A percentile compares a stretch with the other conserved stretches of the same genome.
Conservation (phyloP, 192 early-diverging fungal genomes). For the Haplosporangium gracile region DNA sequence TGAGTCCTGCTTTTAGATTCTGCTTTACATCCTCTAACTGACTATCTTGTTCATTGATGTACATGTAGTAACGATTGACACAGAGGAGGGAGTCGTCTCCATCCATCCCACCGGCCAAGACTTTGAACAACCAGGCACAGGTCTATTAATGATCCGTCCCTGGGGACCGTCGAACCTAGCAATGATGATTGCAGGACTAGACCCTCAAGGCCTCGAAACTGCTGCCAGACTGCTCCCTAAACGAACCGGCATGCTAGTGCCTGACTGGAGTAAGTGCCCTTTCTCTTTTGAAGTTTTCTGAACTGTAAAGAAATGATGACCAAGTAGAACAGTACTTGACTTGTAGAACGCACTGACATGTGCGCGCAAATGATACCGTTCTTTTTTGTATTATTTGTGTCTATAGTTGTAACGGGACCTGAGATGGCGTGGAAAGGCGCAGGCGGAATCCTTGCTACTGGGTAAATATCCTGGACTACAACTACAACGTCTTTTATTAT, state of each 20-base stretch:
- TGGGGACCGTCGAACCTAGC: conserved; percentile 48
- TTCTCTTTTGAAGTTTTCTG: background rate
- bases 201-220: conserved; percentile 54
- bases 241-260: conserved; percentile 63
- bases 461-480: conserved; percentile 43
- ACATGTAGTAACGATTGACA: conserved; percentile 30
- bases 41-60: background rate
- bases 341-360: background rate
- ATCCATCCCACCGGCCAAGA: conserved; percentile 4
- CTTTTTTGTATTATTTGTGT: conserved; percentile 2
- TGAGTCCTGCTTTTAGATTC: background rate
- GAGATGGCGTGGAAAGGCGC: conserved; percentile 61
- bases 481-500: background rate
- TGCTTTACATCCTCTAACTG: background rate
- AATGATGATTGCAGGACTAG: conserved; percentile 60
- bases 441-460: conserved; percentile 66
- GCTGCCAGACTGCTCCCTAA: conserved; percentile 62
- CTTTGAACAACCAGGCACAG: conserved; percentile 39
- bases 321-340: background rate
- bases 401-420: conserved; percentile 58
- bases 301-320: background rate
- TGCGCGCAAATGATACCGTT: background rate
- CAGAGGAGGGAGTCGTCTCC: background rate
- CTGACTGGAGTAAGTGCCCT: conserved; percentile 62
- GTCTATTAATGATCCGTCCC: conserved; percentile 60